phyloP scores from a whole-genome alignment of 129 eudicot species.

The Silybum marianum region DNA sequence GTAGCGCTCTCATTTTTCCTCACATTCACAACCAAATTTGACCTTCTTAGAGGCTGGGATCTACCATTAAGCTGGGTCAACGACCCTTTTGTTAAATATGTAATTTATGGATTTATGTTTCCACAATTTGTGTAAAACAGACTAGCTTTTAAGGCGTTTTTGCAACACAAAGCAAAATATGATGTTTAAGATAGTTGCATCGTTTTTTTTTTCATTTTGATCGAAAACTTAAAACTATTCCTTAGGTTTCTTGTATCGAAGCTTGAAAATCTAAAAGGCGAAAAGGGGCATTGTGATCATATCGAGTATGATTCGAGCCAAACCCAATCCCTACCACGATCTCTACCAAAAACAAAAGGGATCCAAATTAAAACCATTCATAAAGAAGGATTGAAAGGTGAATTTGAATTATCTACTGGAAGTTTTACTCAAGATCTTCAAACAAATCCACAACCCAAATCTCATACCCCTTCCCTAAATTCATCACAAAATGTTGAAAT shows the following conservation, averaged over 20 bases:
- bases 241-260: constrained; percentile 73
- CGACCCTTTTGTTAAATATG: not conserved
- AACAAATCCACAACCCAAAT: constrained; percentile 44
- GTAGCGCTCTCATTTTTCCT: too few species aligned
- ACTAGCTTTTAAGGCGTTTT: not conserved
- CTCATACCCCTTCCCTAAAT: constrained; percentile 30
- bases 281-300: constrained; percentile 34
- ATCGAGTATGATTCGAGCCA: constrained; percentile 48
- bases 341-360: constrained; percentile 38
- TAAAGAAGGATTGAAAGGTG: constrained; percentile 55
- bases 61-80: not conserved
- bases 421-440: constrained; percentile 67
- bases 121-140: not conserved
- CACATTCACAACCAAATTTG: too few species aligned
- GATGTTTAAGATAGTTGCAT: not conserved
- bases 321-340: constrained; percentile 53
- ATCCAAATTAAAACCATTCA: constrained; percentile 34
- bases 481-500: constrained; percentile 31
- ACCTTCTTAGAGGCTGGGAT: not conserved
- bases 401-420: constrained; percentile 60
- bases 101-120: too few species aligned
- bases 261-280: constrained; percentile 58
- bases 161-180: not conserved
- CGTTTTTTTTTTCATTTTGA: constrained; percentile 1
- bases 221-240: not conserved